These are phyloP conservation scores for Hypoxylon sp. DNA, from an alignment of 2,329 filamentous ascomycete species.

Conservation along the genomic window DNA sequence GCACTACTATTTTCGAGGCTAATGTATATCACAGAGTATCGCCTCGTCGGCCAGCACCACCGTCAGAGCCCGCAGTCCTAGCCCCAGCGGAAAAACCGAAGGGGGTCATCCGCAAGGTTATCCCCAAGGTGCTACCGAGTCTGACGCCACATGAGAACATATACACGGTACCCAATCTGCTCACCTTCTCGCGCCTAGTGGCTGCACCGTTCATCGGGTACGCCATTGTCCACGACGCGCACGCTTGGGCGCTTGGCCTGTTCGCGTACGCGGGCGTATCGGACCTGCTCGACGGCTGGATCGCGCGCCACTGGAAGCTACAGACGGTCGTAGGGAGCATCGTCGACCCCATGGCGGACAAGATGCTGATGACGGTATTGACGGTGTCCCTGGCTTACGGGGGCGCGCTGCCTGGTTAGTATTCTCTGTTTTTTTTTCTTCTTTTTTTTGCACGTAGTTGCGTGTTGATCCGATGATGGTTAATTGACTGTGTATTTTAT, in stretches of 20 bases:
- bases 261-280: constrained; percentile 93
- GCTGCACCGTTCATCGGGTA: constrained; percentile 90
- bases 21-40: constrained; percentile 9
- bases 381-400: constrained; percentile 88
- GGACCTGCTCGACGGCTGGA: constrained; percentile 93
- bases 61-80: neutral
- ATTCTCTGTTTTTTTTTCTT: constrained; percentile 16
- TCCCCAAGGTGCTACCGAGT: constrained; percentile 50
- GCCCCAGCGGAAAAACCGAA: neutral
- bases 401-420: constrained; percentile 80
- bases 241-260: constrained; percentile 82
- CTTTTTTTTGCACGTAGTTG: neutral
- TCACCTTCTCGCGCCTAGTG: constrained; percentile 87
- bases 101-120: constrained; percentile 45
- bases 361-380: constrained; percentile 92
- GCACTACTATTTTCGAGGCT: constrained; percentile 2
- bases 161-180: constrained; percentile 93
- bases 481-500: neutral
- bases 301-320: constrained; percentile 86
- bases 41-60: neutral
- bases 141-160: constrained; percentile 81
- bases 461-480: neutral
- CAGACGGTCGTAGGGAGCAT: constrained; percentile 95
- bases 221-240: constrained; percentile 84
- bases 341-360: constrained; percentile 97